Percentiles rank a stretch among this genome's conserved stretches.
phyloP scores from a whole-genome alignment of 345 rosid species.

The Eutrema heterophyllum region DNA sequence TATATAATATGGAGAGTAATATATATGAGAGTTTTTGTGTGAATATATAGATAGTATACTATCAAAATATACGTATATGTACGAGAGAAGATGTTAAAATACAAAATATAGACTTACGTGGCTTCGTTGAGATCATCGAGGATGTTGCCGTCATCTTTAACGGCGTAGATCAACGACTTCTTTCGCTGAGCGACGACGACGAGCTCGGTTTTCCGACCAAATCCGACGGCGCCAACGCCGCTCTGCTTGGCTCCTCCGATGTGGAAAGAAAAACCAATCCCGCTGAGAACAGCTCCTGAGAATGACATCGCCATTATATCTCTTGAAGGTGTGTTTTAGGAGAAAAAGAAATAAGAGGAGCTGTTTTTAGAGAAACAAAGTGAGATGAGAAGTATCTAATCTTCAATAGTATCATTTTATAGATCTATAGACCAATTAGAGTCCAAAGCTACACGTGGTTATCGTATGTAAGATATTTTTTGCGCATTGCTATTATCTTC shows the following conservation, averaged over 20 bases:
- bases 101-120: constrained; percentile 10
- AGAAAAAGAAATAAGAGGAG: not conserved
- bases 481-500: not conserved
- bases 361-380: not conserved
- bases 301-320: constrained; percentile 21
- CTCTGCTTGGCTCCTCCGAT: not conserved
- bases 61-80: too few species aligned
- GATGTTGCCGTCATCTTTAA: constrained; percentile 18
- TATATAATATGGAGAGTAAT: not conserved
- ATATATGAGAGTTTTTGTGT: not conserved
- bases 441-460: not conserved
- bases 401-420: constrained; percentile 5
- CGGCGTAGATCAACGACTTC: constrained; percentile 24
- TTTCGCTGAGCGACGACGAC: constrained; percentile 18
- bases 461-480: not conserved
- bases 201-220: constrained; percentile 13
- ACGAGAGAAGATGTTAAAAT: not conserved
- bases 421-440: not conserved
- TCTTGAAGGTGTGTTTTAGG: not conserved
- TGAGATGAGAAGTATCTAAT: constrained; percentile 14
- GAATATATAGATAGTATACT: not conserved
- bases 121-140: constrained; percentile 26
- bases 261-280: constrained; percentile 9
- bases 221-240: not conserved
- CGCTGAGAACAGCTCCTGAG: constrained; percentile 24